Evolutionary conservation across 495 filamentous ascomycete species (phyloP).

Genomic region (Talaromyces borbonicus): DNA sequence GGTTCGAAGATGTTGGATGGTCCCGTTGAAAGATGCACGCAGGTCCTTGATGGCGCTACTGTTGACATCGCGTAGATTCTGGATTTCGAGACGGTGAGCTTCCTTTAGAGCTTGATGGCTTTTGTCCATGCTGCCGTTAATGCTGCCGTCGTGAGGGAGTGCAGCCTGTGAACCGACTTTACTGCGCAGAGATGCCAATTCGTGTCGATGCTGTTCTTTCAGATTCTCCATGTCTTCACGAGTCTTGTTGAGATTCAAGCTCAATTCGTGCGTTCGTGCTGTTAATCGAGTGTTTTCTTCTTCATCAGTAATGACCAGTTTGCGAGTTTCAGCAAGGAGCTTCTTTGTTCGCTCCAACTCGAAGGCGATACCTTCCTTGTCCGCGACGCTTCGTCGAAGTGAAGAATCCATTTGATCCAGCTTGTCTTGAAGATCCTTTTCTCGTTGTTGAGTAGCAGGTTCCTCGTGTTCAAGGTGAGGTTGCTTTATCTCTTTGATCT

Average conservation of each 20-base stretch:
- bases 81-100: conserved; percentile 28
- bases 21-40: conserved; percentile 33
- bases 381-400: conserved; percentile 15
- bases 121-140: not conserved
- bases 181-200: not conserved
- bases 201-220: conserved; percentile 26
- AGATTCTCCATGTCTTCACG: conserved; percentile 25
- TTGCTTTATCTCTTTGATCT: conserved; percentile 17
- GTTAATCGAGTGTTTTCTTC: conserved; percentile 35
- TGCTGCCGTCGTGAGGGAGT: not conserved
- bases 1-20: conserved; percentile 30
- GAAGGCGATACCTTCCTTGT: conserved; percentile 23
- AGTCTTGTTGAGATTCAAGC: conserved; percentile 22
- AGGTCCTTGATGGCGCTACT: conserved; percentile 29
- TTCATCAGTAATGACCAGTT: conserved; percentile 36
- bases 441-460: conserved; percentile 18
- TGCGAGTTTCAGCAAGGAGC: conserved; percentile 32
- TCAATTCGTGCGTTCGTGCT: conserved; percentile 24
- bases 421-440: conserved; percentile 20
- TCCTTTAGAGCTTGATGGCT: conserved; percentile 23
- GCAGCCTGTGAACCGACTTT: not conserved
- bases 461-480: conserved; percentile 11
- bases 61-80: conserved; percentile 30
- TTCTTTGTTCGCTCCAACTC: conserved; percentile 27
- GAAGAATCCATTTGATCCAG: conserved; percentile 22